A percentile compares a stretch with the other conserved stretches of the same genome.
Evolutionary conservation across 495 filamentous ascomycete species (phyloP).

Genomic region (Neurospora sublineolata): DNA sequence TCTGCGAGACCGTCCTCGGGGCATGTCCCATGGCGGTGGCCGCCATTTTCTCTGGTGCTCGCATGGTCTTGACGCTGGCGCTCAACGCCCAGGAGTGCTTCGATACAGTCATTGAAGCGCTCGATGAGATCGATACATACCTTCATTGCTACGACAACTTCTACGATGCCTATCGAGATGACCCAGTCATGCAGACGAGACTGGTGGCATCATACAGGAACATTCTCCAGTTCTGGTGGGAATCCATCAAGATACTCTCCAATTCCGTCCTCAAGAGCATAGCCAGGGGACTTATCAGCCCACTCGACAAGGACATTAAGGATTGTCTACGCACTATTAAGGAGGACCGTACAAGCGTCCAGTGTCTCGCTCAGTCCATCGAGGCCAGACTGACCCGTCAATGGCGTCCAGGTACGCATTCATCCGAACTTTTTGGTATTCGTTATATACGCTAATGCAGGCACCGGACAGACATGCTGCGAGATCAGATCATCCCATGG

Average conservation of each 20-base stretch:
- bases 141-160: conserved; percentile 4
- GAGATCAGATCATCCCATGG: conserved; percentile 13
- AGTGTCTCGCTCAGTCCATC: not conserved
- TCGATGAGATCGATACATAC: conserved; percentile 3
- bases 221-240: conserved; percentile 7
- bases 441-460: not conserved
- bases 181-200: conserved; percentile 1
- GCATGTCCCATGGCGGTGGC: conserved; percentile 5
- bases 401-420: not conserved
- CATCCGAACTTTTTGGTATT: not conserved
- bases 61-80: conserved; percentile 5
- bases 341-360: conserved; percentile 2
- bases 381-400: conserved; percentile 6
- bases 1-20: conserved; percentile 4
- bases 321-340: conserved; percentile 5
- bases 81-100: conserved; percentile 6
- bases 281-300: not conserved
- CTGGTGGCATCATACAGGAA: conserved; percentile 6
- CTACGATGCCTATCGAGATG: not conserved
- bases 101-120: conserved; percentile 2
- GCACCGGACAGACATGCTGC: conserved; percentile 4
- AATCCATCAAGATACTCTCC: conserved; percentile 7
- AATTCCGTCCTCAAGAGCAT: not conserved
- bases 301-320: conserved; percentile 5
- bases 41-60: conserved; percentile 4